Base-by-base conservation (phyloP, 257 asterid genomes). In the Gardenia jasminoides region DNA sequence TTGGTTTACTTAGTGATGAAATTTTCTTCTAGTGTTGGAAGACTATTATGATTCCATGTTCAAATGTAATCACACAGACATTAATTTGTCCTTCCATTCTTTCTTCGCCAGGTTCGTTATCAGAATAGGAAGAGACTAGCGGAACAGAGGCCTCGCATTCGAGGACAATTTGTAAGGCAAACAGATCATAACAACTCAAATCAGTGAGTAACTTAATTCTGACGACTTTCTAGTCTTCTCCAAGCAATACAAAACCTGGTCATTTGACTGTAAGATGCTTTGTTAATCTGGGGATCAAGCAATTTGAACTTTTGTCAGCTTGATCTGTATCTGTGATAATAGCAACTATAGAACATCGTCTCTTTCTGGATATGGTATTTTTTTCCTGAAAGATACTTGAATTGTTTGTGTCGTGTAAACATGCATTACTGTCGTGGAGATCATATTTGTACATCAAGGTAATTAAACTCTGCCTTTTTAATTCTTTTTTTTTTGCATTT, bases 61-160 rank as follows among this genome's bases (percentile, higher is more conserved):
- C 41, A 48, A 56, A 10, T 28, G 44, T 30, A 73, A 56, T 36
- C 11, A 7, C 9, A 26, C 1, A n/a, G 13, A 47, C 24, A 47
- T 30, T 62, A 28, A 58, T 72, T 26, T 41, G 10, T 78, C 58
- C 78, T 73, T 74, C 76, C 33, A 39, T 74, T 56, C 64, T 72
- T 33, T 54, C 58, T 52, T 71, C 79, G 28, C 76, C 84, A 87
- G 93, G 92, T 87, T 68, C 83, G 87, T 15, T 90, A 89, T 78
- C 90, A 85, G 80, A 88, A 85, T 83, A 85, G 90, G 70, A 87
- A 82, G 91, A 88, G 87, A 82, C 78, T 89, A 88, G 96, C 92
- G 70, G 96, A 90, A 59, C 91, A 84, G 82, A 78, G 92, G 84
- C 93, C 90, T 31, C 86, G 89, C 54, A 89, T 91, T 77, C 85